Conservation (phyloP, 768 basidiomycete species). For the Solioccasus polychromus region DNA sequence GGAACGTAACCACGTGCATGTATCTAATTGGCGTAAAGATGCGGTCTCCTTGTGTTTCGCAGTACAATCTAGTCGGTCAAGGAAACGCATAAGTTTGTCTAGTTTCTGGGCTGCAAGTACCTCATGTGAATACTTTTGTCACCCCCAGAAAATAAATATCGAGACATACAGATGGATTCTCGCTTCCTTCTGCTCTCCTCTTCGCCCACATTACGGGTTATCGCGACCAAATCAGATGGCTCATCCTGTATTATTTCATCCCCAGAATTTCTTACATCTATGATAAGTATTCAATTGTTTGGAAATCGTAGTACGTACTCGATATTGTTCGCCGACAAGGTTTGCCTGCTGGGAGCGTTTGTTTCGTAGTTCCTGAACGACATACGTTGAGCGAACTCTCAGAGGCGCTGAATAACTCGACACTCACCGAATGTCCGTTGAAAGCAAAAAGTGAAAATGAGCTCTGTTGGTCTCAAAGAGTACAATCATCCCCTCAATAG, state of each 20-base stretch:
- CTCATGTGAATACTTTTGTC: neutral
- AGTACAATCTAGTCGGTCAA: neutral
- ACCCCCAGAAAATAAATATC: rapidly evolving
- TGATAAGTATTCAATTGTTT: neutral
- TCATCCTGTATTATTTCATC: too few relatives aligned
- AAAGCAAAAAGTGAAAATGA: slow-evolving; percentile 11
- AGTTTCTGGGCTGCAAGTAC: slow-evolving; percentile 1
- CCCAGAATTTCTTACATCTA: neutral
- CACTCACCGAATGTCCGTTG: slow-evolving; percentile 9
- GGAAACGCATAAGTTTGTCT: neutral
- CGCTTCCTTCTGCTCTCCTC: too few relatives aligned
- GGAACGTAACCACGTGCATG: slow-evolving; percentile 13
- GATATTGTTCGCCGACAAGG: too few relatives aligned
- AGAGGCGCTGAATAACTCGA: rapidly evolving
- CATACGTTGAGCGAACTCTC: neutral
- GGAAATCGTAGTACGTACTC: neutral
- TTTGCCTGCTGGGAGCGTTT: too few relatives aligned
- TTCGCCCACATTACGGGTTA: too few relatives aligned
- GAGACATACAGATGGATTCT: slow-evolving; percentile 5
- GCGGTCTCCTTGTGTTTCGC: neutral
- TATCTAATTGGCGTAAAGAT: neutral
- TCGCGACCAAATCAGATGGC: too few relatives aligned
- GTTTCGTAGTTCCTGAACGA: slow-evolving; percentile 2
- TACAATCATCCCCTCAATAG: neutral
- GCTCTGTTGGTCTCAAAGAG: slow-evolving; percentile 2